phyloP scores from a whole-genome alignment of 805 yeast species.

The Phaffomyces opuntiae region DNA sequence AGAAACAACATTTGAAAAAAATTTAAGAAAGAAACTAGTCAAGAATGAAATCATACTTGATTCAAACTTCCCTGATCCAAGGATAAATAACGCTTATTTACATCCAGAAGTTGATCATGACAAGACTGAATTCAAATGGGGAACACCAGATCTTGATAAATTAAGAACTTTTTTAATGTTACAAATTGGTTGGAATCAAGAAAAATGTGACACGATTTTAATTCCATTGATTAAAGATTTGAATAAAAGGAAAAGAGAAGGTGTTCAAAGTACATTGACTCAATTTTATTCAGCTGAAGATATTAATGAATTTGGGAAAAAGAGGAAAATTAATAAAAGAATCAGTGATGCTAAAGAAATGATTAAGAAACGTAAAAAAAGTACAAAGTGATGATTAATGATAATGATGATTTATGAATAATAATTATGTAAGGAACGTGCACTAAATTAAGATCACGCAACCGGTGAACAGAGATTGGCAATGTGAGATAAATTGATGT shows the following conservation, averaged over 20 bases:
- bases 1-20: slow-evolving; percentile 46
- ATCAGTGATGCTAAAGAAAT: slow-evolving; percentile 40
- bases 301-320: slow-evolving; percentile 28
- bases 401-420: background rate
- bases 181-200: slow-evolving; percentile 75
- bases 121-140: slow-evolving; percentile 79
- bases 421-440: too few relatives aligned
- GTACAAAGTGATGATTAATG: background rate
- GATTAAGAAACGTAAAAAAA: slow-evolving; percentile 7
- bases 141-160: slow-evolving; percentile 76
- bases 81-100: slow-evolving; percentile 66
- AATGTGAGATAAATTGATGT: too few relatives aligned
- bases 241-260: slow-evolving; percentile 51
- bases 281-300: slow-evolving; percentile 64
- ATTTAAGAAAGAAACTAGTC: slow-evolving; percentile 46
- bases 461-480: too few relatives aligned
- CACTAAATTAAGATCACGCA: too few relatives aligned
- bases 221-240: slow-evolving; percentile 79
- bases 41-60: slow-evolving; percentile 52
- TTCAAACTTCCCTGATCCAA: slow-evolving; percentile 60
- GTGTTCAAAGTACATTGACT: slow-evolving; percentile 51
- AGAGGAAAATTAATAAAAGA: slow-evolving; percentile 45
- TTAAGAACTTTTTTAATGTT: slow-evolving; percentile 61
- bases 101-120: slow-evolving; percentile 83
- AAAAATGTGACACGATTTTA: slow-evolving; percentile 70